Evolutionary conservation across 768 basidiomycete genomes (phyloP).

Genomic region (Hebeloma cylindrosporum): DNA sequence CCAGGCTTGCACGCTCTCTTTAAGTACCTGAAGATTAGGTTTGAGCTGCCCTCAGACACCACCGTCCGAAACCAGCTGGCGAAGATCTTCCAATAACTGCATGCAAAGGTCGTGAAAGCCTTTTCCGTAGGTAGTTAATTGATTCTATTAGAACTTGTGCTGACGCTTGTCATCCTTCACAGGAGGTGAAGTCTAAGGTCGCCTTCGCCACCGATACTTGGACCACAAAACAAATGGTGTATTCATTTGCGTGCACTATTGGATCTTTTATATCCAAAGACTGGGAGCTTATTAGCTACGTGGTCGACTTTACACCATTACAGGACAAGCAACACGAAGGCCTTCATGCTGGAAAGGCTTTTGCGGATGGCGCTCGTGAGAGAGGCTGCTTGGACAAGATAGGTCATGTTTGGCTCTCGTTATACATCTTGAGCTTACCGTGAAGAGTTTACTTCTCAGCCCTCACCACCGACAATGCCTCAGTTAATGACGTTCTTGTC

Average conservation of each 20-base stretch:
- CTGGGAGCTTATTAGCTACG: constrained; percentile 31
- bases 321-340: constrained; percentile 36
- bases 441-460: constrained; percentile 16
- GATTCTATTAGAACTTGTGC: not conserved
- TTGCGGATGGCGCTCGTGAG: constrained; percentile 22
- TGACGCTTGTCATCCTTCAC: constrained; percentile 12
- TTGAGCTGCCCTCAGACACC: constrained; percentile 21
- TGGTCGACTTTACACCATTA: constrained; percentile 33
- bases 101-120: constrained; percentile 22
- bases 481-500: constrained; percentile 32
- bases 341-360: constrained; percentile 28
- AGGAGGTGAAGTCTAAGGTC: constrained; percentile 20
- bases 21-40: constrained; percentile 24
- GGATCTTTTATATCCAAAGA: constrained; percentile 30
- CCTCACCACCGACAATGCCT: constrained; percentile 34
- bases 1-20: constrained; percentile 18
- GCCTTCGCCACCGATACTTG: constrained; percentile 28
- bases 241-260: constrained; percentile 32
- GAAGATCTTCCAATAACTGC: constrained; percentile 22
- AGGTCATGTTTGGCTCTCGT: constrained; percentile 18
- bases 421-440: constrained; percentile 6
- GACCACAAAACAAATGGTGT: constrained; percentile 33
- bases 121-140: constrained; percentile 17
- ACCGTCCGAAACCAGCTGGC: constrained; percentile 25
- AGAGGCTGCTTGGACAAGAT: constrained; percentile 34